Percentiles rank a stretch among this genome's conserved stretches.
These are phyloP conservation scores for Calcarisporium arbuscula DNA, from an alignment of 2,329 filamentous ascomycete genomes.

Conservation along the genomic window DNA sequence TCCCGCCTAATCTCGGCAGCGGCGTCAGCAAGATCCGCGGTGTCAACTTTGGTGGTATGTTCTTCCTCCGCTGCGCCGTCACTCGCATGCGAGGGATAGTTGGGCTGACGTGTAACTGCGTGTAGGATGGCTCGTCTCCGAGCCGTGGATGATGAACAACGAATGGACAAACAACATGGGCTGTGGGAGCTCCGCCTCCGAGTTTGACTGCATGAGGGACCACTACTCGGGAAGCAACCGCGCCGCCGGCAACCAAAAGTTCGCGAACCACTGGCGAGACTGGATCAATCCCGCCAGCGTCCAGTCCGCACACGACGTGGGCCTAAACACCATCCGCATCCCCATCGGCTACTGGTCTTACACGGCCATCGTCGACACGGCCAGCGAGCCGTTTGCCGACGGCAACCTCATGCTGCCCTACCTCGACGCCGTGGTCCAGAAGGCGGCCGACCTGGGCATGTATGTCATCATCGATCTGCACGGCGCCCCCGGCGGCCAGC, in stretches of 20 bases:
- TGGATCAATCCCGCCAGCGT: constrained; percentile 24
- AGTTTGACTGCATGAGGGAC: constrained; percentile 45
- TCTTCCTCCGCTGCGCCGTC: no score
- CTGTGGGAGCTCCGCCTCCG: constrained; percentile 34
- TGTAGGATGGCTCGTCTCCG: constrained; percentile 32
- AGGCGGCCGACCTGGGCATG: constrained; percentile 24
- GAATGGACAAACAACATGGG: constrained; percentile 40
- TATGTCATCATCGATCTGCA: constrained; percentile 29
- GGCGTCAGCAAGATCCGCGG: constrained; percentile 38
- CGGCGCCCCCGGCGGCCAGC: constrained; percentile 41
- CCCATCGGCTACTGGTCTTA: constrained; percentile 50
- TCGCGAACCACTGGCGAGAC: constrained; percentile 39
- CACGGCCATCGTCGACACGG: constrained; percentile 37
- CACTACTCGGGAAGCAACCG: constrained; percentile 16
- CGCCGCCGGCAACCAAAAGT: constrained; percentile 36
- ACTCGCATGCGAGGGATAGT: no score
- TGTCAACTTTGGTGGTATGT: constrained; percentile 46
- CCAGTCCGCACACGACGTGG: constrained; percentile 44
- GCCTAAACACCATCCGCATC: constrained; percentile 46
- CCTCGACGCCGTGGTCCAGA: constrained; percentile 23
- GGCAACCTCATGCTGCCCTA: constrained; percentile 21
- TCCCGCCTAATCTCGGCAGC: constrained; percentile 17
- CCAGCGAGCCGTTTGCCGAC: constrained; percentile 42
- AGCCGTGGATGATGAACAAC: constrained; percentile 43
- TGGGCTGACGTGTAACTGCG: background rate